Conservation (phyloP, 371 early-diverging fungal species). For the Lichtheimia ornata region DNA sequence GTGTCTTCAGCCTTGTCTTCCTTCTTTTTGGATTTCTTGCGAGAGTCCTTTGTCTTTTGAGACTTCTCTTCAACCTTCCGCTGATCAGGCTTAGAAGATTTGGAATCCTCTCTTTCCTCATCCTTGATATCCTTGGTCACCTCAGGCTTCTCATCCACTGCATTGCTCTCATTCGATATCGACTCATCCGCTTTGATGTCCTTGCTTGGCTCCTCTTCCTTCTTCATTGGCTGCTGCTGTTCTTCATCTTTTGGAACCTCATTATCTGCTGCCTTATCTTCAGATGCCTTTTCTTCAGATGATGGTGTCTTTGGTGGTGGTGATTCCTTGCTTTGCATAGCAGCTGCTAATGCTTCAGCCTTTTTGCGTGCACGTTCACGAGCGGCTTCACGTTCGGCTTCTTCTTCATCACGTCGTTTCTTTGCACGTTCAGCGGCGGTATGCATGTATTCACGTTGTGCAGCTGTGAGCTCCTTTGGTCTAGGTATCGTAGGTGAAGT, state of each 20-base stretch:
- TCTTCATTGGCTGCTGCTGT: background rate
- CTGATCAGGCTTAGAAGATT: background rate
- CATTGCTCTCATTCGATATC: background rate
- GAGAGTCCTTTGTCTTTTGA: background rate
- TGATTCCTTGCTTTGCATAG: background rate
- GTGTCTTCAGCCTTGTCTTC: too few species aligned
- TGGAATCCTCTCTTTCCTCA: background rate
- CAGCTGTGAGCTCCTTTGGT: conserved; percentile 30
- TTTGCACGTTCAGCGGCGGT: conserved; percentile 53
- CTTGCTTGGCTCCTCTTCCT: background rate
- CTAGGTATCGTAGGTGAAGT: background rate
- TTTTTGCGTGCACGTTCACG: conserved; percentile 49
- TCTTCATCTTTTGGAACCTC: background rate
- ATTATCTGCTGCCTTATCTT: background rate
- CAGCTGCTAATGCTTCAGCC: conserved; percentile 34
- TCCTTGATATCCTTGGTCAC: background rate
- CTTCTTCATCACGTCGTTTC: conserved; percentile 48
- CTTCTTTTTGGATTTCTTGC: background rate
- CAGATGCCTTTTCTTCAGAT: background rate
- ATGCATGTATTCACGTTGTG: conserved; percentile 44
- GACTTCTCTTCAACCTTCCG: background rate
- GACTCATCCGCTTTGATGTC: background rate
- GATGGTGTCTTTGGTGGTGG: background rate
- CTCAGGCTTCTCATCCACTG: background rate
- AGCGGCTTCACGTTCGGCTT: conserved; percentile 46